These are phyloP conservation scores for Phylloboletellus chloephorus DNA, from an alignment of 1,284 basidiomycete genomes.

Conservation along the genomic window DNA sequence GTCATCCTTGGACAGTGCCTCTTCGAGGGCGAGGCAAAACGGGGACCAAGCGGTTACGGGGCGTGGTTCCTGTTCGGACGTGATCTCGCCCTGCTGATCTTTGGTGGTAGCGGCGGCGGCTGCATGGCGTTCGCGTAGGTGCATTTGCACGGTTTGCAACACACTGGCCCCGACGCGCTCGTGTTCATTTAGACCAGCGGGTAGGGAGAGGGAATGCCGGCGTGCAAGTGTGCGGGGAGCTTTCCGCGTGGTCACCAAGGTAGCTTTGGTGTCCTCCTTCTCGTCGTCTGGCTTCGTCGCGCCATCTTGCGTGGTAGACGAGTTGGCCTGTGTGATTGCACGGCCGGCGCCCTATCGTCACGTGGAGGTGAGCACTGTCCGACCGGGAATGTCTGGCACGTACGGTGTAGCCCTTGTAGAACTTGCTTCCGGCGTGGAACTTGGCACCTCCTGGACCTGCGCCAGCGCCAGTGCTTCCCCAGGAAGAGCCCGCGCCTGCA, in stretches of 20 bases:
- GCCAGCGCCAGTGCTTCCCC: slow-evolving; percentile 52
- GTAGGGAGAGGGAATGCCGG: slow-evolving; percentile 53
- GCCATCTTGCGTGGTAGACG: slow-evolving; percentile 48
- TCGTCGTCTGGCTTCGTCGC: slow-evolving; percentile 49
- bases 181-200: slow-evolving; percentile 26
- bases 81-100: slow-evolving; percentile 16
- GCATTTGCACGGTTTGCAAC: slow-evolving; percentile 53
- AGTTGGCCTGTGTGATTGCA: slow-evolving; percentile 64
- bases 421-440: slow-evolving; percentile 61
- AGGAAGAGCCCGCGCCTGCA: slow-evolving; percentile 49
- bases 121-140: slow-evolving; percentile 53
- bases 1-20: slow-evolving; percentile 19
- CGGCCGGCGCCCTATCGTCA: slow-evolving; percentile 52
- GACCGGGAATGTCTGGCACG: slow-evolving; percentile 14
- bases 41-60: slow-evolving; percentile 32
- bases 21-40: slow-evolving; percentile 18
- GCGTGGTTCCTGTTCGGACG: slow-evolving; percentile 17
- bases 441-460: slow-evolving; percentile 61
- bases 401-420: slow-evolving; percentile 57
- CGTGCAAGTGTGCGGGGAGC: slow-evolving; percentile 42
- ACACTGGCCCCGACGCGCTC: slow-evolving; percentile 46
- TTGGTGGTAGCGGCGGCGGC: slow-evolving; percentile 35
- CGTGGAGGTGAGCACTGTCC: slow-evolving; percentile 8
- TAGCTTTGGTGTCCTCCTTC: slow-evolving; percentile 42
- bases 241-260: slow-evolving; percentile 32